Conservation (phyloP, 129 eudicot genomes). For the Artemisia annua region DNA sequence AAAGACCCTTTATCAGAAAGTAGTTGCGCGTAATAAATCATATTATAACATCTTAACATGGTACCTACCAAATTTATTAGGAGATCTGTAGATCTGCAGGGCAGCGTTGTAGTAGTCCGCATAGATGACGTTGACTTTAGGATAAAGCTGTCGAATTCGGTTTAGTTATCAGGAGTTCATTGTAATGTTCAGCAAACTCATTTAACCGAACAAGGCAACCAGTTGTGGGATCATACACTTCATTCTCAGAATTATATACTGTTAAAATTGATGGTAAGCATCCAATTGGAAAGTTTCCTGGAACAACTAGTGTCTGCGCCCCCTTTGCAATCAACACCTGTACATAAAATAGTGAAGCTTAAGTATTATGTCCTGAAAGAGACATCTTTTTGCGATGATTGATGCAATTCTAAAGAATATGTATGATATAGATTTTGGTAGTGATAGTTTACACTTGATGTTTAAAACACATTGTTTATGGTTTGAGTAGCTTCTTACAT, state of each 20-base stretch:
- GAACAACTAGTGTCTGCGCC: slow-evolving; percentile 46
- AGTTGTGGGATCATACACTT: slow-evolving; percentile 43
- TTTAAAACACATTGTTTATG: neutral
- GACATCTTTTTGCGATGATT: neutral
- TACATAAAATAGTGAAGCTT: neutral
- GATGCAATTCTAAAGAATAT: neutral
- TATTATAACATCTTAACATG: neutral
- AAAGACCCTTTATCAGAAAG: neutral
- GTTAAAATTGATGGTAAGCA: slow-evolving; percentile 36
- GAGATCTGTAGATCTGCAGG: slow-evolving; percentile 30
- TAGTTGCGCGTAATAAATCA: neutral
- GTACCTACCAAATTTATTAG: slow-evolving; percentile 37
- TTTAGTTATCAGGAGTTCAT: slow-evolving; percentile 22
- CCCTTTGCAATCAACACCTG: slow-evolving; percentile 45
- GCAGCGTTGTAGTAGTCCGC: slow-evolving; percentile 54
- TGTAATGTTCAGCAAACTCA: slow-evolving; percentile 34
- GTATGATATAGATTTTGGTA: neutral
- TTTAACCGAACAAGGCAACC: slow-evolving; percentile 41
- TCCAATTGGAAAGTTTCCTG: slow-evolving; percentile 54
- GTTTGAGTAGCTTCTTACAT: slow-evolving; percentile 27
- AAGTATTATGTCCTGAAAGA: neutral
- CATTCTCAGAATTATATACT: slow-evolving; percentile 1
- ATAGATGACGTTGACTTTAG: slow-evolving; percentile 36
- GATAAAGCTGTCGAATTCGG: slow-evolving; percentile 31
- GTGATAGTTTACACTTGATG: neutral